Evolutionary conservation across 805 yeast genomes (phyloP).

Genomic region (Wickerhamiella kurtzmanii): DNA sequence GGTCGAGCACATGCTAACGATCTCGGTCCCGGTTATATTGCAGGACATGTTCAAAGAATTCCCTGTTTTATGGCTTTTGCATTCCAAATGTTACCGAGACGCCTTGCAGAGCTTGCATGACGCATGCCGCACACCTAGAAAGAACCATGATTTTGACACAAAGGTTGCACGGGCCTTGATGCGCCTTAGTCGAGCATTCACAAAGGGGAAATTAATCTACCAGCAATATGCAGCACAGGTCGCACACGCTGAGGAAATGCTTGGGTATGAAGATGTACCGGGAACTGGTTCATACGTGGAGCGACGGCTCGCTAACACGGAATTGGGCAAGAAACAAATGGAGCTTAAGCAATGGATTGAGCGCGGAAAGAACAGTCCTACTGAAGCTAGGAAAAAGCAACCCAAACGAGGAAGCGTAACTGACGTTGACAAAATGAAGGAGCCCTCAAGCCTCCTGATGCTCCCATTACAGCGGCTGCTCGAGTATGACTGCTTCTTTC

Average conservation of each 20-base stretch:
- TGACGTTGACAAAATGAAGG: neutral
- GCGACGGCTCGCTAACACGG: slow-evolving; percentile 7
- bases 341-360: slow-evolving; percentile 4
- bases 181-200: slow-evolving; percentile 1
- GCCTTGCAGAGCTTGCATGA: slow-evolving; percentile 10
- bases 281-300: slow-evolving; percentile 1
- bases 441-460: slow-evolving; percentile 5
- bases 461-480: slow-evolving; percentile 8
- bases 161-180: slow-evolving; percentile 5
- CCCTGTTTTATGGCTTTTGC: slow-evolving; percentile 17
- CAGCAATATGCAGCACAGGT: slow-evolving; percentile 9
- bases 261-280: neutral
- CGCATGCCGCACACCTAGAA: slow-evolving; percentile 1
- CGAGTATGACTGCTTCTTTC: slow-evolving; percentile 11
- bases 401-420: neutral
- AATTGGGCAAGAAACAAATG: slow-evolving; percentile 12
- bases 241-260: neutral
- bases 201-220: slow-evolving; percentile 10
- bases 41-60: slow-evolving; percentile 12
- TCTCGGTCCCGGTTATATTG: slow-evolving; percentile 6
- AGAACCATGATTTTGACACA: slow-evolving; percentile 6
- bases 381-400: neutral
- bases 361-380: neutral
- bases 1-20: slow-evolving; percentile 8
- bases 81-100: slow-evolving; percentile 9